Evolutionary conservation across 2,329 filamentous ascomycete species (phyloP).

Genomic region (Mycosphaerella sp.): DNA sequence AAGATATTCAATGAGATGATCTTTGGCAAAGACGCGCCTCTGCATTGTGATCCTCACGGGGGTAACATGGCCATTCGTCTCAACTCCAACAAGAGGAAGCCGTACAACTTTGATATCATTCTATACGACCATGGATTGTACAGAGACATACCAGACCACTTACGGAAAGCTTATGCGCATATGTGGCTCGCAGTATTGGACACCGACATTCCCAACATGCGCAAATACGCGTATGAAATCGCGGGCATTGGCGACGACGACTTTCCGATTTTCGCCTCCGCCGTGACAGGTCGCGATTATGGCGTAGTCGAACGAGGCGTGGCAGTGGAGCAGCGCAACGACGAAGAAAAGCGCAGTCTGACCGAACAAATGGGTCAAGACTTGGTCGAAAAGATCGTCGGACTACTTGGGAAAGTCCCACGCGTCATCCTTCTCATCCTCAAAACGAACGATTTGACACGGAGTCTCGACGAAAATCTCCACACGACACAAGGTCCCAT

Average conservation of each 20-base stretch:
- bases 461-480: slow-evolving; percentile 85
- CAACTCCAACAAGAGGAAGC: slow-evolving; percentile 54
- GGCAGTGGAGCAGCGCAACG: slow-evolving; percentile 56
- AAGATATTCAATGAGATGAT: slow-evolving; percentile 99
- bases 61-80: slow-evolving; percentile 90
- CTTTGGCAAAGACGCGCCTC: slow-evolving; percentile 76
- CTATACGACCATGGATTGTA: slow-evolving; percentile 97
- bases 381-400: slow-evolving; percentile 79
- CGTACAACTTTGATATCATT: slow-evolving; percentile 83
- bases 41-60: slow-evolving; percentile 96
- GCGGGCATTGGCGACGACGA: slow-evolving; percentile 83
- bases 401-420: slow-evolving; percentile 80
- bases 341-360: slow-evolving; percentile 79
- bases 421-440: slow-evolving; percentile 89
- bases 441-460: slow-evolving; percentile 95
- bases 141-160: slow-evolving; percentile 72
- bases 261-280: slow-evolving; percentile 90
- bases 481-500: slow-evolving; percentile 62
- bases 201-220: slow-evolving; percentile 77
- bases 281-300: slow-evolving; percentile 92
- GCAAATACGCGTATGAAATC: slow-evolving; percentile 79
- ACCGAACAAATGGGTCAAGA: slow-evolving; percentile 70
- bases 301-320: slow-evolving; percentile 57
- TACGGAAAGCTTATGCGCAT: slow-evolving; percentile 86
- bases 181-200: slow-evolving; percentile 96